Conservation (phyloP, 768 basidiomycete genomes). For the Leucosporidium creatinivorum region DNA sequence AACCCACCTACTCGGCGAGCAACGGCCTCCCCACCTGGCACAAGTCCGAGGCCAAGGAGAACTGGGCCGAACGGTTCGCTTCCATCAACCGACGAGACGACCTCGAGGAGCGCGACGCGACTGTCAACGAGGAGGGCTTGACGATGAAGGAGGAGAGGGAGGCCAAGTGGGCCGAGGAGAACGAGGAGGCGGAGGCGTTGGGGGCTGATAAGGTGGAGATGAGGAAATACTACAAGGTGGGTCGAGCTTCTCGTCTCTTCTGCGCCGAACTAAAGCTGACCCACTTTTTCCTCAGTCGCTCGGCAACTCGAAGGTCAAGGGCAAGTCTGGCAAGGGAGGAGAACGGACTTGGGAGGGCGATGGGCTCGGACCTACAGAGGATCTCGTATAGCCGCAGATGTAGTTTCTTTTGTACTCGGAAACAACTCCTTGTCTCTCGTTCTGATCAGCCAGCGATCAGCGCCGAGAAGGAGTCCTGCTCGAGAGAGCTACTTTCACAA, state of each 20-base stretch:
- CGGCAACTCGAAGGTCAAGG: constrained; percentile 32
- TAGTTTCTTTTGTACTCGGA: background rate
- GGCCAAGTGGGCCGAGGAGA: constrained; percentile 33
- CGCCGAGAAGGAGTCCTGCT: too few relatives aligned
- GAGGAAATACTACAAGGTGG: constrained; percentile 37
- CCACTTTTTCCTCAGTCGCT: constrained; percentile 6
- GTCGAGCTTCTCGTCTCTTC: background rate
- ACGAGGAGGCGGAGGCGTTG: constrained; percentile 9
- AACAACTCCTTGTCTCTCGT: too few relatives aligned
- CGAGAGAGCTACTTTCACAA: too few relatives aligned
- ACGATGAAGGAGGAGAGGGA: constrained; percentile 36
- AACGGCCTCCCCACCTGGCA: constrained; percentile 34
- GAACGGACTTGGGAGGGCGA: constrained; percentile 37
- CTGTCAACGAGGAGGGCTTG: constrained; percentile 20
- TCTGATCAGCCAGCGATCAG: too few relatives aligned
- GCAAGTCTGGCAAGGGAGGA: constrained; percentile 13
- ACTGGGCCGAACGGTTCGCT: constrained; percentile 34
- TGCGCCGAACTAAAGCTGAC: background rate
- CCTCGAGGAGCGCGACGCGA: constrained; percentile 13
- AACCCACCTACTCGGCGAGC: constrained; percentile 9
- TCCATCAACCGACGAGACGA: constrained; percentile 32
- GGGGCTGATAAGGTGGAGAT: constrained; percentile 30
- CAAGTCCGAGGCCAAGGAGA: constrained; percentile 30
- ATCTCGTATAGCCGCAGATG: background rate
- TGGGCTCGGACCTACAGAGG: constrained; percentile 8